phyloP scores from a whole-genome alignment of 164 flowering plant genomes.

The Dillenia suffruticosa region DNA sequence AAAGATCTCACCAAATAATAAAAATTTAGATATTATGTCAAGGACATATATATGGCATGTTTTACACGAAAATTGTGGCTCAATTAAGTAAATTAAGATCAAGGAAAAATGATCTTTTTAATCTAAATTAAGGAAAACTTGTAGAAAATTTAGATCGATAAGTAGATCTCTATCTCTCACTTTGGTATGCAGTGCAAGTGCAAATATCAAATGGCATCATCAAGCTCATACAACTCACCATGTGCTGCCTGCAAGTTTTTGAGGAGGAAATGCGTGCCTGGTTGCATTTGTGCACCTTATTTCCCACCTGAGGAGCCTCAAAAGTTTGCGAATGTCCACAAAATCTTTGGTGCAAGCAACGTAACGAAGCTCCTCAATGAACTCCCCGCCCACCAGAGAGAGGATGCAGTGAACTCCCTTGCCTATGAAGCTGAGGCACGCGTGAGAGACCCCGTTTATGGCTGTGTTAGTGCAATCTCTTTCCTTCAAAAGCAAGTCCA shows the following conservation, averaged over 20 bases:
- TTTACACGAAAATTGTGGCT: too few species aligned
- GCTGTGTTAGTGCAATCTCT: slow-evolving; percentile 72
- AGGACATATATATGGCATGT: too few species aligned
- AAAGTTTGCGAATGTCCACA: slow-evolving; percentile 71
- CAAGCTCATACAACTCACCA: slow-evolving; percentile 65
- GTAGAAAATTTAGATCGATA: background rate
- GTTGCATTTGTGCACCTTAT: slow-evolving; percentile 69
- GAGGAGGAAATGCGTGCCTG: slow-evolving; percentile 68
- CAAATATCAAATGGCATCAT: slow-evolving; percentile 35
- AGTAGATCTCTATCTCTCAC: slow-evolving; percentile 4
- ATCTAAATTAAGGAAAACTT: background rate
- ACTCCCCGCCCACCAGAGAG: slow-evolving; percentile 67
- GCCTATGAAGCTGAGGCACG: slow-evolving; percentile 79
- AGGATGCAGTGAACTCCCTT: slow-evolving; percentile 70
- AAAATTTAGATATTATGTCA: too few species aligned
- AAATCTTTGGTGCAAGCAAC: slow-evolving; percentile 77
- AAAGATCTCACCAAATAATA: too few species aligned
- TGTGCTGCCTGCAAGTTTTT: slow-evolving; percentile 91
- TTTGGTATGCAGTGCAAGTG: background rate
- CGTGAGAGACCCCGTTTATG: slow-evolving; percentile 68
- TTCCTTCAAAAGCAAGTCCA: slow-evolving; percentile 65
- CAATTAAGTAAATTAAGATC: too few species aligned
- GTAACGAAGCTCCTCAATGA: slow-evolving; percentile 73
- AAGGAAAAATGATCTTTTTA: too few species aligned
- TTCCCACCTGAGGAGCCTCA: slow-evolving; percentile 80